These are phyloP conservation scores for Thalassiosira profunda DNA, from an alignment of 108 stramenopile genomes.

Conservation along the genomic window DNA sequence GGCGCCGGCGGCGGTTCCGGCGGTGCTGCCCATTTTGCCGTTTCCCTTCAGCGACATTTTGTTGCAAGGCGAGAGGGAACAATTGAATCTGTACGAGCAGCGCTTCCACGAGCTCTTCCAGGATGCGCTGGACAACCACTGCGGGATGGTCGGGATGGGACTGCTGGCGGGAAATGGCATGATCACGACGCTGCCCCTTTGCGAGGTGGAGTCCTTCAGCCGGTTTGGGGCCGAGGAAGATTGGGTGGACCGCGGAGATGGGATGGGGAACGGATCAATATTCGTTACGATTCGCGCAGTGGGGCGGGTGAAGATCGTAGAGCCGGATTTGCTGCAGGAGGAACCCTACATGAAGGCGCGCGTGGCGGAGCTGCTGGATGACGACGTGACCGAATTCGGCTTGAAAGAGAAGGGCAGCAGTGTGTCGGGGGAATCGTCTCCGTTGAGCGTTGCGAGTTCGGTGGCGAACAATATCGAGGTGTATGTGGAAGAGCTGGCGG, in stretches of 20 bases:
- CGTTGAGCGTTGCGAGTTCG: slow-evolving; percentile 54
- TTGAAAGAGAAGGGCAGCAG: slow-evolving; percentile 9
- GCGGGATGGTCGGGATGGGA: slow-evolving; percentile 84
- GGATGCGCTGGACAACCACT: slow-evolving; percentile 64
- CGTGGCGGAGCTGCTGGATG: slow-evolving; percentile 65
- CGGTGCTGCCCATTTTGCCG: slow-evolving; percentile 68
- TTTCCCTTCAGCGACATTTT: slow-evolving; percentile 77
- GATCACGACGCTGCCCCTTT: slow-evolving; percentile 76
- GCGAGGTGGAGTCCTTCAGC: slow-evolving; percentile 80
- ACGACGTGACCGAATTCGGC: slow-evolving; percentile 21
- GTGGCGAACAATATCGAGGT: slow-evolving; percentile 69
- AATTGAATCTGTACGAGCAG: slow-evolving; percentile 80
- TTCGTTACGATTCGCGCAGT: slow-evolving; percentile 78
- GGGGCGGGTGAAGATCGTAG: slow-evolving; percentile 60
- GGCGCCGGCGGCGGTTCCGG: not conserved
- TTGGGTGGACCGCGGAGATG: slow-evolving; percentile 41
- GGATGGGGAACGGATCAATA: slow-evolving; percentile 66
- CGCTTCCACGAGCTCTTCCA: slow-evolving; percentile 77
- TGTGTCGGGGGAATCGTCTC: slow-evolving; percentile 7
- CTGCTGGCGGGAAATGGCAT: slow-evolving; percentile 62
- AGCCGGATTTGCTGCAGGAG: slow-evolving; percentile 57
- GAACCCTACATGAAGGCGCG: slow-evolving; percentile 69
- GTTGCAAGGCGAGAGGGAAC: slow-evolving; percentile 77
- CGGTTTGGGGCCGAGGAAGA: slow-evolving; percentile 12
- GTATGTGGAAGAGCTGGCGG: slow-evolving; percentile 50